Conservation (phyloP, 2,329 filamentous ascomycete genomes). For the Coniosporium tulheliwenetii region DNA sequence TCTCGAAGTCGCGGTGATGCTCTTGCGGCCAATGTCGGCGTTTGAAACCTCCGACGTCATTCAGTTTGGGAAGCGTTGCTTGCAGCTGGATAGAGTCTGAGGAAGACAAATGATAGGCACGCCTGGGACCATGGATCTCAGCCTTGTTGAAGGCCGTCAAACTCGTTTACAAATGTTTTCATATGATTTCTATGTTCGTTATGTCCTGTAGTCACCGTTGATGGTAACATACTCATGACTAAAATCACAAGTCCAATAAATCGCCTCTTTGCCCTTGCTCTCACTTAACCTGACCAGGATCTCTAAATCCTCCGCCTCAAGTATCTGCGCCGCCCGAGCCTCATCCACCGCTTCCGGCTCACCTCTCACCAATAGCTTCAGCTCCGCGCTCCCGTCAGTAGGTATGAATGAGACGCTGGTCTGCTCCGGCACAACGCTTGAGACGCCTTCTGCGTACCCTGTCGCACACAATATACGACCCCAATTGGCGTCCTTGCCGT, state of each 20-base stretch:
- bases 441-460: constrained; percentile 58
- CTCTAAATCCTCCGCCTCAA: constrained; percentile 64
- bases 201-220: constrained; percentile 52
- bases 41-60: too few species aligned
- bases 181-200: constrained; percentile 1
- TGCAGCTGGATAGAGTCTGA: too few species aligned
- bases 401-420: constrained; percentile 71
- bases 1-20: too few species aligned
- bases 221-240: constrained; percentile 68
- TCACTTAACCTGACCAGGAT: constrained; percentile 61
- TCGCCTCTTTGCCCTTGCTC: constrained; percentile 43
- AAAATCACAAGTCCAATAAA: constrained; percentile 78
- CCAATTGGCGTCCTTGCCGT: constrained; percentile 97
- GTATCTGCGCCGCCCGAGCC: constrained; percentile 57
- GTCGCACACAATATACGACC: constrained; percentile 90
- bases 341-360: constrained; percentile 72
- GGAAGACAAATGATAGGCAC: too few species aligned
- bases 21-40: too few species aligned
- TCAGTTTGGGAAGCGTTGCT: too few species aligned
- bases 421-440: constrained; percentile 47
- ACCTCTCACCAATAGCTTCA: constrained; percentile 63
- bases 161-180: too few species aligned
- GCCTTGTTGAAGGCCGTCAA: too few species aligned
- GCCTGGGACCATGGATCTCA: too few species aligned
- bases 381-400: constrained; percentile 57